Percentiles rank a stretch among this genome's conserved stretches.
These are phyloP conservation scores for Boletus vinaceobasis DNA, from an alignment of 768 basidiomycete genomes.

Conservation along the genomic window DNA sequence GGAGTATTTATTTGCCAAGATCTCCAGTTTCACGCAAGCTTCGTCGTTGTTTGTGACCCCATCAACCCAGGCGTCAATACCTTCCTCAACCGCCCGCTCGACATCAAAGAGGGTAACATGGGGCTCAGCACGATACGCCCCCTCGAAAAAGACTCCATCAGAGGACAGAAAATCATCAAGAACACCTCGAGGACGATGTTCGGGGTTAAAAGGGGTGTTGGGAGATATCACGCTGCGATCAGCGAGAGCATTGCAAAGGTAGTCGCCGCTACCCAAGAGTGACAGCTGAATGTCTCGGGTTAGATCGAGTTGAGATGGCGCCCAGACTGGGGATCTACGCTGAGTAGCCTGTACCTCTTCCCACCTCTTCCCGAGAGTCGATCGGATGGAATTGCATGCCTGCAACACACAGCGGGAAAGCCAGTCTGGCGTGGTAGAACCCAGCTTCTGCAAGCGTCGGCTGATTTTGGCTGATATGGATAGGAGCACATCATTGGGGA, in stretches of 20 bases:
- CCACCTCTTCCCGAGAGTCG: conserved; percentile 36
- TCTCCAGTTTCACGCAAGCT: conserved; percentile 20
- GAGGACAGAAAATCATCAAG: background rate
- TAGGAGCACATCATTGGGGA: conserved; percentile 29
- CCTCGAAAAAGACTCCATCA: background rate
- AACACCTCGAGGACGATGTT: conserved; percentile 4
- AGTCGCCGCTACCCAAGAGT: conserved; percentile 26
- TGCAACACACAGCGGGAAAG: conserved; percentile 8
- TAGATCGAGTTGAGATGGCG: conserved; percentile 24
- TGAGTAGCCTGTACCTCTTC: conserved; percentile 26
- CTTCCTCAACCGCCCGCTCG: conserved; percentile 22
- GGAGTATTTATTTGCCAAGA: conserved; percentile 28
- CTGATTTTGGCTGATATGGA: conserved; percentile 28
- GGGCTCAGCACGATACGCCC: background rate
- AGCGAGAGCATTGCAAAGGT: conserved; percentile 25
- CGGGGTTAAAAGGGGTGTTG: background rate
- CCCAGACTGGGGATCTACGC: background rate
- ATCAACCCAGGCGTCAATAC: conserved; percentile 35
- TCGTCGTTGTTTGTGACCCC: conserved; percentile 6
- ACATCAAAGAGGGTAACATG: background rate
- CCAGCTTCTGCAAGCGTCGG: conserved; percentile 28
- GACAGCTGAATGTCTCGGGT: conserved; percentile 33
- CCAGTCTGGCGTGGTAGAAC: conserved; percentile 11
- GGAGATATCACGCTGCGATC: conserved; percentile 3
- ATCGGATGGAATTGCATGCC: conserved; percentile 18